Conservation (phyloP, 2,329 filamentous ascomycete species). For the Fusarium haematococcum region DNA sequence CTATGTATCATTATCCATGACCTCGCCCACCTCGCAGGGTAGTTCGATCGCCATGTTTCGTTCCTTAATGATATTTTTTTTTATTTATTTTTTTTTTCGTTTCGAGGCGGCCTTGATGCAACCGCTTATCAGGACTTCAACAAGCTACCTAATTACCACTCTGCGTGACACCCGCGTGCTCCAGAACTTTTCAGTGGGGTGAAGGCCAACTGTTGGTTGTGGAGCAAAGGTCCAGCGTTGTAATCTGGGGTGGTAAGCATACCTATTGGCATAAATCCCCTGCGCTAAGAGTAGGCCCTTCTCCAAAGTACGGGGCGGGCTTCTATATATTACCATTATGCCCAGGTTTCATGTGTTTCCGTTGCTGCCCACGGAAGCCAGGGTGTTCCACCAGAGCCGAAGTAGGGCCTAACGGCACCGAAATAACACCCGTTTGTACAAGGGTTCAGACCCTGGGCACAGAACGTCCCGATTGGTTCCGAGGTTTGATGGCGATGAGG, state of each 20-base stretch:
- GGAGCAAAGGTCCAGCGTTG: background rate
- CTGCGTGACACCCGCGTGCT: no score
- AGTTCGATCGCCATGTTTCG: no score
- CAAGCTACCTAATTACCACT: no score
- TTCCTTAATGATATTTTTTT: no score
- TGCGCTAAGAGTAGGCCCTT: background rate
- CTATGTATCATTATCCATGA: no score
- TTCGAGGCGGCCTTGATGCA: no score
- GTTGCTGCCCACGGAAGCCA: background rate
- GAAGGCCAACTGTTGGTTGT: background rate
- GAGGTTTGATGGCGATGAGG: background rate
- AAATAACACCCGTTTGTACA: background rate
- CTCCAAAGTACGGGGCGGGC: background rate
- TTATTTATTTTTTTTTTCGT: no score
- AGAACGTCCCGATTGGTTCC: background rate
- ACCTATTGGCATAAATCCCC: background rate
- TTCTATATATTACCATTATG: background rate
- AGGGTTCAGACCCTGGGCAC: background rate
- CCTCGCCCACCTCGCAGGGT: no score
- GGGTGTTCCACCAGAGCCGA: background rate
- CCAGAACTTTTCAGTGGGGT: no score
- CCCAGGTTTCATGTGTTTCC: background rate
- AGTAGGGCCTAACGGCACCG: background rate
- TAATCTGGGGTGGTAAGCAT: background rate
- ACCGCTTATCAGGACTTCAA: no score